A percentile compares a stretch with the other conserved stretches of the same genome.
These are phyloP conservation scores for Saturnispora kantuleensis DNA, from an alignment of 805 yeast genomes.

Conservation along the genomic window DNA sequence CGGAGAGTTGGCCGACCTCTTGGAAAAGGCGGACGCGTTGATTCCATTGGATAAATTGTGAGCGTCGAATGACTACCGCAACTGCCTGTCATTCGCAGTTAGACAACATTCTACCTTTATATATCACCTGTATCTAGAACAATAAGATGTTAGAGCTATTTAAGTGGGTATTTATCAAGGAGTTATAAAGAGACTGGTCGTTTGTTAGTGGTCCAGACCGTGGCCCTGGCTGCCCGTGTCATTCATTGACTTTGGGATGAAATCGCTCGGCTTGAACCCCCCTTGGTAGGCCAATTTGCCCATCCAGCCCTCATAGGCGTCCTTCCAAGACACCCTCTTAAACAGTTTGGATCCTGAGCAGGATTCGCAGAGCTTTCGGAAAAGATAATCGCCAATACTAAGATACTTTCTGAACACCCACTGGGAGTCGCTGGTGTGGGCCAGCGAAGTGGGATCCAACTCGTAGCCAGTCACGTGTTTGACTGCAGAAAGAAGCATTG, in stretches of 20 bases:
- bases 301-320: slow-evolving; percentile 7
- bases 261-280: slow-evolving; percentile 3
- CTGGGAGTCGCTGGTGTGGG: slow-evolving; percentile 36
- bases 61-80: too few relatives aligned
- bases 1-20: slow-evolving; percentile 83
- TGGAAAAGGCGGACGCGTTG: slow-evolving; percentile 70
- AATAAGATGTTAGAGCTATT: too few relatives aligned
- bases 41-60: slow-evolving; percentile 58
- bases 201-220: too few relatives aligned
- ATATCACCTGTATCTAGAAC: too few relatives aligned
- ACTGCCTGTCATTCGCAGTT: too few relatives aligned
- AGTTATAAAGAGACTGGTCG: too few relatives aligned
- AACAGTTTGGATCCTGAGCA: slow-evolving; percentile 44
- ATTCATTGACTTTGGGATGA: background rate
- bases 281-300: slow-evolving; percentile 3
- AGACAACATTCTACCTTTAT: too few relatives aligned
- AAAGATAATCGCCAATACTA: slow-evolving; percentile 51
- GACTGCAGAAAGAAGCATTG: slow-evolving; percentile 78
- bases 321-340: slow-evolving; percentile 25
- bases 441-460: slow-evolving; percentile 23
- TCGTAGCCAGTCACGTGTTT: slow-evolving; percentile 71
- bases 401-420: slow-evolving; percentile 39
- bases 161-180: too few relatives aligned
- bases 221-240: background rate
- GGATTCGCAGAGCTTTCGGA: slow-evolving; percentile 36